Evolutionary conservation across 192 early-diverging fungal genomes (phyloP), one percentile per base, ranked within the genome.

Genomic region (Borealophlyctis nickersoniae): DNA sequence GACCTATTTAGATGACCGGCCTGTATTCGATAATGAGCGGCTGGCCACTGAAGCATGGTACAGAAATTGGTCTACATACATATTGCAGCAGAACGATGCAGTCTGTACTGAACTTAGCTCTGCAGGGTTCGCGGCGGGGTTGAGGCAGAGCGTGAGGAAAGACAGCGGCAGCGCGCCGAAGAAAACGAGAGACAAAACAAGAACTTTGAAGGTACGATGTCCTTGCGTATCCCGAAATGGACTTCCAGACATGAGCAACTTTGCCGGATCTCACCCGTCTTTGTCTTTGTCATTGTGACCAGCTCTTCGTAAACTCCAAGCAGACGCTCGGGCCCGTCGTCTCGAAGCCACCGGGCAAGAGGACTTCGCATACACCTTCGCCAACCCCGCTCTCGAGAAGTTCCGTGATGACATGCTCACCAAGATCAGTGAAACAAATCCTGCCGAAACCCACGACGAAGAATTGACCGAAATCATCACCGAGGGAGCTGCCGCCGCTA

Each of bases 1-100:
- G 29, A 81, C 82, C 3, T 86, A 85, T 56, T 62, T 86, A 13
- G 82, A 86, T 62, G 84, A 86, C 51, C 69, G 82, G 13, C 84
- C 84, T 9, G 80, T 86, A 16, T 85, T 83, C 60, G 82, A 86
- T 35, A 85, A 81, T 26, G 84, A 86, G 59, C 32, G 84, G 26
- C 67, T 78, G 14, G 62, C 69, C 0, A 69, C 68, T 16, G 78
- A 86, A 36, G 84, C 84, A 13, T 86, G 81, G 81, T 85, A 70
- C 4, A 63, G 29, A 14, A 19, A 45, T 45, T 45, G 7, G 7
- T 7, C 9, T 7, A 45, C 39, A 45, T 45, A 1, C 22, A 34
- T 5, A 22, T 5, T 60, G 39, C 7, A 45, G 9, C 39, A 13
- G 39, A 45, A 45, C 19, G 7, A 13, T 45, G 39, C 19, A 19